These are phyloP conservation scores for Venturia oleaginea DNA, from an alignment of 2,329 filamentous ascomycete species.

Conservation along the genomic window DNA sequence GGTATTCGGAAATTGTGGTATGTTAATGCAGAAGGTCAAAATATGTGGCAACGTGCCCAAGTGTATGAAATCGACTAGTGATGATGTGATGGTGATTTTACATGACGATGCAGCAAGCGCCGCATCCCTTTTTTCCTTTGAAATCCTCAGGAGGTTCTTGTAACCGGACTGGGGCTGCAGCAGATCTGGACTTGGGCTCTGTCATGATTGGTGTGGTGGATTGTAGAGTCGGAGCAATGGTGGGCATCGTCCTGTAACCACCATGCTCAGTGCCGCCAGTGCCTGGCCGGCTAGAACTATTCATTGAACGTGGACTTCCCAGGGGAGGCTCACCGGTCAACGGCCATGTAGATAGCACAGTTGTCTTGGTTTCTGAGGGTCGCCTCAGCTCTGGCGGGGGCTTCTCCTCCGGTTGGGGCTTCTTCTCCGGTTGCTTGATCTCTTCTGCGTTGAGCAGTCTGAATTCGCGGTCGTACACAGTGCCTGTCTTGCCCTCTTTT, in stretches of 20 bases:
- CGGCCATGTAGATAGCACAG: background rate
- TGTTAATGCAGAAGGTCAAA: background rate
- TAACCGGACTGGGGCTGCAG: conserved; percentile 40
- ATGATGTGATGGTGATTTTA: conserved; percentile 27
- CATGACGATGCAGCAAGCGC: conserved; percentile 69
- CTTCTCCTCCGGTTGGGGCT: background rate
- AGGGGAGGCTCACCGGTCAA: background rate
- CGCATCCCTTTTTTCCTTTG: conserved; percentile 49
- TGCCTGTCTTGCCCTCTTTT: conserved; percentile 78
- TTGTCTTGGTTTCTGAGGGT: conserved; percentile 11
- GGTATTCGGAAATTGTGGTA: background rate
- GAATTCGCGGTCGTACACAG: conserved; percentile 79
- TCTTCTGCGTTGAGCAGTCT: conserved; percentile 65
- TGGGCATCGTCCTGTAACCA: conserved; percentile 43
- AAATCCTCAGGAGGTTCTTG: conserved; percentile 47
- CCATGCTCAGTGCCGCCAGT: conserved; percentile 33
- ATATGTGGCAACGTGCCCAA: background rate
- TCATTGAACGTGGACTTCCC: conserved; percentile 8
- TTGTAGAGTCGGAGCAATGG: conserved; percentile 21
- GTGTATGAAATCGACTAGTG: background rate
- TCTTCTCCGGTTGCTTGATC: background rate
- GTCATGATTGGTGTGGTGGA: conserved; percentile 14
- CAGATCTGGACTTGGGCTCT: conserved; percentile 19
- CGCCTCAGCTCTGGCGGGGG: conserved; percentile 17
- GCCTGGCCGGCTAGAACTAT: conserved; percentile 24